Conservation (phyloP, 495 filamentous ascomycete species). For the Lichina pygmaea region DNA sequence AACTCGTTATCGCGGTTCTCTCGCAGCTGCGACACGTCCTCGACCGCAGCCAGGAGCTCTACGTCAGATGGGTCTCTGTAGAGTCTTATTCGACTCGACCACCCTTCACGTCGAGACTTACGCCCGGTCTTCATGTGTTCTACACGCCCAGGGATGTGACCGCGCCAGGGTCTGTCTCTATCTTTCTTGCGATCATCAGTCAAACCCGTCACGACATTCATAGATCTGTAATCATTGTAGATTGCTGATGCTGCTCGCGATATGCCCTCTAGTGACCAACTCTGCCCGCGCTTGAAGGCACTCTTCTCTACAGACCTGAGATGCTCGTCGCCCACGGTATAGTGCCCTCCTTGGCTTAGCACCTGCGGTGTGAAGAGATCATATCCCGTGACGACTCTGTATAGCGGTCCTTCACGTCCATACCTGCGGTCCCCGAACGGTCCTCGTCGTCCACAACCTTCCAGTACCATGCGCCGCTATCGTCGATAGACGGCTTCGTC, state of each 20-base stretch:
- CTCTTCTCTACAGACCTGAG: constrained; percentile 15
- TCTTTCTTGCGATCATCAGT: too few species aligned
- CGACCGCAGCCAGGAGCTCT: constrained; percentile 40
- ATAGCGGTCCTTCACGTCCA: constrained; percentile 41
- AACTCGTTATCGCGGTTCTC: background rate
- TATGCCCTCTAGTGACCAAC: constrained; percentile 14
- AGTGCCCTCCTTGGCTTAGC: too few species aligned
- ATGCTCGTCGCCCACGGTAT: constrained; percentile 9
- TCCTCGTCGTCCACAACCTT: constrained; percentile 36
- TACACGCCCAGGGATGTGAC: constrained; percentile 18
- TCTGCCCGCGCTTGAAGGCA: constrained; percentile 19
- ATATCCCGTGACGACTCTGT: constrained; percentile 1
- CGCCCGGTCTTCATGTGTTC: constrained; percentile 63
- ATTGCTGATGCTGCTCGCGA: too few species aligned
- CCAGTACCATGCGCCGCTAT: constrained; percentile 40
- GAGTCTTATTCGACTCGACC: constrained; percentile 24
- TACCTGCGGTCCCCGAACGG: constrained; percentile 29
- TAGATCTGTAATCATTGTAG: too few species aligned
- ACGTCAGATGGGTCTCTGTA: constrained; percentile 51
- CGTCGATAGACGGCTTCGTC: constrained; percentile 25
- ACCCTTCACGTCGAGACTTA: constrained; percentile 47
- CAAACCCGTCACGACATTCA: too few species aligned
- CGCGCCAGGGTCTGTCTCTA: too few species aligned
- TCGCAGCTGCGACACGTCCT: constrained; percentile 30
- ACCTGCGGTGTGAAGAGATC: too few species aligned